These are phyloP conservation scores for Spathaspora gorwiae DNA, from an alignment of 805 yeast genomes.

Conservation along the genomic window DNA sequence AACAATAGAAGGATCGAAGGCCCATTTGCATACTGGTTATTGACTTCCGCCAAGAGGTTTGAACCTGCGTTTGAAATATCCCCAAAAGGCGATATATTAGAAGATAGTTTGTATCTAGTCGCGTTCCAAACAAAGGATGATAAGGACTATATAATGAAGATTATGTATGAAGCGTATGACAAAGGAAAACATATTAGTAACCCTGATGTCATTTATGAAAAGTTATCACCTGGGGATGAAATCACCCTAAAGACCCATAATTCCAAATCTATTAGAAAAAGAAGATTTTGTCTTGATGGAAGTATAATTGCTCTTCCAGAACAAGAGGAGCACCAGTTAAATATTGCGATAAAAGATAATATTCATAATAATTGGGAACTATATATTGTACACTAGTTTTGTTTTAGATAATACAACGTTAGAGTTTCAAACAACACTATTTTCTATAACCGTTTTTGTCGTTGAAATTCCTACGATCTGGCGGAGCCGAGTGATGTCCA, in stretches of 20 bases:
- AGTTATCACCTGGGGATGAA: constrained; percentile 23
- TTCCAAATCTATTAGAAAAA: constrained; percentile 15
- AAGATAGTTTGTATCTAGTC: constrained; percentile 42
- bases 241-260: constrained; percentile 13
- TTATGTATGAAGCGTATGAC: constrained; percentile 55
- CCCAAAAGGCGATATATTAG: constrained; percentile 49
- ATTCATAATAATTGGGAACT: constrained; percentile 17
- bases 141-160: constrained; percentile 36
- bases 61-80: constrained; percentile 62
- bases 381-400: constrained; percentile 6
- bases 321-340: constrained; percentile 8
- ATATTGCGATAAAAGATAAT: constrained; percentile 16
- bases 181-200: constrained; percentile 52
- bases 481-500: constrained; percentile 9
- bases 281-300: constrained; percentile 69
- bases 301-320: constrained; percentile 36
- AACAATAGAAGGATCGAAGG: constrained; percentile 18
- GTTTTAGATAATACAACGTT: no score
- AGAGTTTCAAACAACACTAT: not conserved
- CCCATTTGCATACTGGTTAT: constrained; percentile 55
- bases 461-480: not conserved
- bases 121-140: constrained; percentile 35
- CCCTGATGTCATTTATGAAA: constrained; percentile 43
- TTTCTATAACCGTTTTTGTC: constrained; percentile 6
- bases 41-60: constrained; percentile 51